phyloP scores from a whole-genome alignment of 2,329 filamentous ascomycete genomes.

The Aspergillus viridinutans region DNA sequence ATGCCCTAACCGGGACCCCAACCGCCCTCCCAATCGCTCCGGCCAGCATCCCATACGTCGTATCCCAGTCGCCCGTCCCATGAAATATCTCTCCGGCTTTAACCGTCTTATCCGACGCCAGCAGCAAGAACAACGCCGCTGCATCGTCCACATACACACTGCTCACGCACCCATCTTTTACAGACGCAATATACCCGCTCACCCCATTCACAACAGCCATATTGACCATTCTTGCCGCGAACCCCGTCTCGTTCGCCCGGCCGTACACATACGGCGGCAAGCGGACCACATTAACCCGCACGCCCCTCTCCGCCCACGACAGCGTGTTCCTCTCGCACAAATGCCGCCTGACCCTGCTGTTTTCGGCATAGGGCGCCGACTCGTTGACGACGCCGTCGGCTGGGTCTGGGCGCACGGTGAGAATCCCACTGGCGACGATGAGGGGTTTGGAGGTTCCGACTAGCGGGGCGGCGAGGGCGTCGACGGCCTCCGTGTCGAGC shows the following conservation, averaged over 20 bases:
- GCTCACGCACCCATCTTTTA: slow-evolving; percentile 29
- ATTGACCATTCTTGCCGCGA: slow-evolving; percentile 14
- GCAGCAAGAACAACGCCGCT: slow-evolving; percentile 35
- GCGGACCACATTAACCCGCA: slow-evolving; percentile 35
- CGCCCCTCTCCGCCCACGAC: slow-evolving; percentile 18
- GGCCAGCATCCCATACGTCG: no score
- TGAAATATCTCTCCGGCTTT: slow-evolving; percentile 34
- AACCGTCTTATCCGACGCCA: slow-evolving; percentile 32
- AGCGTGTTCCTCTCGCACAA: slow-evolving; percentile 19
- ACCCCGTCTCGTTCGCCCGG: slow-evolving; percentile 19
- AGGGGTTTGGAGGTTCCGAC: slow-evolving; percentile 32
- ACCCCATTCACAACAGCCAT: slow-evolving; percentile 27
- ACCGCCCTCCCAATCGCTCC: no score
- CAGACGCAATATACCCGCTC: slow-evolving; percentile 33
- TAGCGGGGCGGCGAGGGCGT: slow-evolving; percentile 33
- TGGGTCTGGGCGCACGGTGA: slow-evolving; percentile 22
- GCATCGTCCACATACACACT: slow-evolving; percentile 38
- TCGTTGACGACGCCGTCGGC: slow-evolving; percentile 29
- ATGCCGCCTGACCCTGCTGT: slow-evolving; percentile 21
- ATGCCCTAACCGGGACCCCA: no score
- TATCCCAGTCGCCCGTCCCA: slow-evolving; percentile 9
- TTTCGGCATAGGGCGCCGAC: slow-evolving; percentile 7
- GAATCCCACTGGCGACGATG: slow-evolving; percentile 36
- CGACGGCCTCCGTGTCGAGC: slow-evolving; percentile 34
- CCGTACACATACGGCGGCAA: slow-evolving; percentile 41